Percentiles rank a stretch among this genome's conserved stretches.
Evolutionary conservation across 257 asterid genomes (phyloP).

Genomic region (Solanum etuberosum): DNA sequence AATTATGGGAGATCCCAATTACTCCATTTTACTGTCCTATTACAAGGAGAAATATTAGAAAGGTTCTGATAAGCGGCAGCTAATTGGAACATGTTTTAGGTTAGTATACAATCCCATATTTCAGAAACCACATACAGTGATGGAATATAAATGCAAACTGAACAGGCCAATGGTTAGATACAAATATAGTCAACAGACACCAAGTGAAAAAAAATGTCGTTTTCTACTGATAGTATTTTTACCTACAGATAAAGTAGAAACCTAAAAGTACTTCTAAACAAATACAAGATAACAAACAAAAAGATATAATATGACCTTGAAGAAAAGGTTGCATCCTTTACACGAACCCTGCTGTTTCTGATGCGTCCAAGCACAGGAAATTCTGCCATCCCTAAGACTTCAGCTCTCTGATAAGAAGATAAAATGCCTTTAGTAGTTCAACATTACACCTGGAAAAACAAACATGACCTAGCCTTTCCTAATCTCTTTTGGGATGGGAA

Average conservation of each 20-base stretch:
- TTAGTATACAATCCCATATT: neutral
- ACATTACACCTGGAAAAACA: neutral
- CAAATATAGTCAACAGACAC: neutral
- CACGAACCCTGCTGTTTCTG: conserved; percentile 80
- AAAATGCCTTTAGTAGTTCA: neutral
- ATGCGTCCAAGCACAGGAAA: conserved; percentile 92
- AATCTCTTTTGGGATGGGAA: neutral
- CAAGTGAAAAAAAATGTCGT: neutral
- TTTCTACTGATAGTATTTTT: neutral
- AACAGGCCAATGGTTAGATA: neutral
- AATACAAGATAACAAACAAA: neutral
- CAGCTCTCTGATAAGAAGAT: conserved; percentile 67
- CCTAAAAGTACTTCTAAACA: neutral
- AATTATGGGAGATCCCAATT: neutral
- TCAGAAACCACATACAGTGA: neutral
- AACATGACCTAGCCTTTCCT: neutral
- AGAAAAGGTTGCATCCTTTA: conserved; percentile 80
- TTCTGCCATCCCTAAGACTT: conserved; percentile 67
- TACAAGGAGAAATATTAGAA: neutral
- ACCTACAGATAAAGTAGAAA: neutral
- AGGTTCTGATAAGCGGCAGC: neutral
- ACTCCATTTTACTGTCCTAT: neutral
- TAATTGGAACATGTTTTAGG: neutral
- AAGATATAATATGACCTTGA: conserved; percentile 49
- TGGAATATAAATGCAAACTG: neutral